Evolutionary conservation across 208 protist genomes (phyloP), one percentile per base, ranked within the genome.

Genomic region (Endotrypanum monterogeii): DNA sequence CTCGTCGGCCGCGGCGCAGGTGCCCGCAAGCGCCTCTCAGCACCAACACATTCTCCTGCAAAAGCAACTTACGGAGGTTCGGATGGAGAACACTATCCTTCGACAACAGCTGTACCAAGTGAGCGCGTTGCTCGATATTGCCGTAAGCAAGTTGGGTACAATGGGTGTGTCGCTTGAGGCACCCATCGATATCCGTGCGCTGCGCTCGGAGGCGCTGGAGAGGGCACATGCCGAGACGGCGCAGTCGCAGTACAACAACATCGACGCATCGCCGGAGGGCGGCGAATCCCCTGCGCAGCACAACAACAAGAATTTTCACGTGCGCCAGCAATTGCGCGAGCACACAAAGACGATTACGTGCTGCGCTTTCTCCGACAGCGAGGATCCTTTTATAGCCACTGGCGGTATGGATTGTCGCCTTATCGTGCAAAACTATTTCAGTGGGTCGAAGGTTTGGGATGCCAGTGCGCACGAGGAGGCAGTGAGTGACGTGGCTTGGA

Each of bases 341-440:
- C 92, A 97, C 83, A 94, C 90, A 20, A 93, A 88, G 71, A 84
- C 90, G 23, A 86, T 97, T 62, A 87, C 93, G 72, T 90, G 83
- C 74, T 91, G 85, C 74, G 87, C 90, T 51, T 97, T 97, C 74
- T 84, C 83, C 30, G 86, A 87, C 2, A 85, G 86, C 14, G 85
- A 93, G 39, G 82, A 90, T 37, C 73, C 80, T 11, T 71, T 95
- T 30, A 76, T 97, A 23, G 92, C 80, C 39, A 89, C 90, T 7
- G 88, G 89, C 60, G 92, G 89, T 7, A 83, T 97, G 37, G 92
- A 97, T 73, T 81, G 89, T n/a, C 88, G 85, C 11, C 37, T 97
- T 30, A 80, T 97, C 25, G 70, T 97, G 23, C 90, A 97, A 25
- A 88, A 94, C 83, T 93, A 94, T 78, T 83, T 92, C 41, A 88